These are phyloP conservation scores for Lolium perenne DNA, from an alignment of 176 grass and related monocot species.

Conservation along the genomic window DNA sequence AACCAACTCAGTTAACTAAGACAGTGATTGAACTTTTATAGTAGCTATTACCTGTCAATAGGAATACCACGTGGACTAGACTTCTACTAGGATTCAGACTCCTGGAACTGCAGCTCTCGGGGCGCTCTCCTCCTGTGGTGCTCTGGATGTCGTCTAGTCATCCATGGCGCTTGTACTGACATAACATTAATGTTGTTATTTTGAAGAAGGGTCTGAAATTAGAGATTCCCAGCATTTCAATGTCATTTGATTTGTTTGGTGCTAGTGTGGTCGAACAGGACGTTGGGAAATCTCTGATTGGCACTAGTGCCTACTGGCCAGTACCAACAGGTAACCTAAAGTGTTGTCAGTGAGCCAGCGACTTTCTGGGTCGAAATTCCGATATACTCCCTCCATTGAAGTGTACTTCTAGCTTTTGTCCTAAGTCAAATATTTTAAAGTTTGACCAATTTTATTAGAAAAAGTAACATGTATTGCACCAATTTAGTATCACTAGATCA, in stretches of 20 bases:
- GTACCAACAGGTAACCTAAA: constrained; percentile 8
- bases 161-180: neutral
- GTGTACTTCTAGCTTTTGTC: too few relatives aligned
- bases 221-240: neutral
- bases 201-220: neutral
- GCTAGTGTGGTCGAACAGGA: neutral
- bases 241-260: neutral
- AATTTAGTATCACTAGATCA: too few relatives aligned
- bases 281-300: neutral
- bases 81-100: neutral
- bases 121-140: neutral
- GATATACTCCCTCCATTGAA: neutral
- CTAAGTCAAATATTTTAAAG: too few relatives aligned
- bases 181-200: neutral
- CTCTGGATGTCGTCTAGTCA: neutral
- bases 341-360: neutral
- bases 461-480: too few relatives aligned
- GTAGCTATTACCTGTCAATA: neutral
- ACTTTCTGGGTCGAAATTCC: neutral
- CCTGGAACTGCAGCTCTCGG: neutral
- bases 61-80: neutral
- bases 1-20: neutral
- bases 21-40: neutral
- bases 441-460: too few relatives aligned
- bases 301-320: neutral